A percentile compares a stretch with the other conserved stretches of the same genome.
Conservation (phyloP, 2,329 filamentous ascomycete genomes). For the Aurifilum marmelostoma region DNA sequence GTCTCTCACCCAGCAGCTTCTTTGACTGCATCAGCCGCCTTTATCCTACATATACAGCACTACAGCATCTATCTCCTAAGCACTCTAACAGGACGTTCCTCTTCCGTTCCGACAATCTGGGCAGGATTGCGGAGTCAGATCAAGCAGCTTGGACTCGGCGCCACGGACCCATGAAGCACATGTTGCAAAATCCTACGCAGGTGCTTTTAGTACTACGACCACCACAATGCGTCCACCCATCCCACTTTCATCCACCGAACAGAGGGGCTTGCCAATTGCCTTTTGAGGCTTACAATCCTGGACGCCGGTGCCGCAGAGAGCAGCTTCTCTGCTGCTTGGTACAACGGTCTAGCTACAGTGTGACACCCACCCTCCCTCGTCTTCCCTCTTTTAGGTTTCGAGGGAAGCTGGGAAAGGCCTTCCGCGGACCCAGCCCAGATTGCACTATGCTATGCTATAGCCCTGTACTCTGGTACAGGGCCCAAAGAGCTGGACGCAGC, state of each 20-base stretch:
- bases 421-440: slow-evolving; percentile 3
- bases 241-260: slow-evolving; percentile 3
- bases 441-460: neutral
- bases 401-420: slow-evolving; percentile 10
- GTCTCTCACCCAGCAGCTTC: neutral
- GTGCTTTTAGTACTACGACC: no score
- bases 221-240: neutral
- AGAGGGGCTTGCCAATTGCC: neutral
- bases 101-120: slow-evolving; percentile 8
- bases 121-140: slow-evolving; percentile 13
- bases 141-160: slow-evolving; percentile 2
- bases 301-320: neutral
- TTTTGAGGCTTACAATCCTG: neutral
- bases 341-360: slow-evolving; percentile 14
- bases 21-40: no score
- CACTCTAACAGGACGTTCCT: neutral
- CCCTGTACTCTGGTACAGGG: neutral
- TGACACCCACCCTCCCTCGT: neutral
- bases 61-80: neutral
- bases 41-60: no score
- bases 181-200: neutral
- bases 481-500: neutral
- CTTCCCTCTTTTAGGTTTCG: neutral
- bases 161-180: neutral
- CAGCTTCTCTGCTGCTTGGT: slow-evolving; percentile 3